A percentile compares a stretch with the other conserved stretches of the same genome.
These are phyloP conservation scores for Boletus subparvulus DNA, from an alignment of 768 basidiomycete genomes.

Conservation along the genomic window DNA sequence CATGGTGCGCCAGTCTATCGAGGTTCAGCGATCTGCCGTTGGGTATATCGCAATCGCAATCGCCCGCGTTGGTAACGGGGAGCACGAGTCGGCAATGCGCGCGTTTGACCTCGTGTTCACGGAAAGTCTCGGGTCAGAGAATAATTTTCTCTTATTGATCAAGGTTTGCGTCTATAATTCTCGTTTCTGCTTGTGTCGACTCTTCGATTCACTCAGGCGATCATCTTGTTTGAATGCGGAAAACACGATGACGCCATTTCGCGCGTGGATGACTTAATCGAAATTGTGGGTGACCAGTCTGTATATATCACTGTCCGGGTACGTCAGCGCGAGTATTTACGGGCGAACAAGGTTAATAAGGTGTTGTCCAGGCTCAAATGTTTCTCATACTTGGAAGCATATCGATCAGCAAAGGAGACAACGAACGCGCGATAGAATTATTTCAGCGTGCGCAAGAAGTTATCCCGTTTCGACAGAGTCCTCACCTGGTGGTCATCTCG, in stretches of 20 bases:
- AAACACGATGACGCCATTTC: slow-evolving; percentile 4
- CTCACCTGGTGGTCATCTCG: slow-evolving; percentile 3
- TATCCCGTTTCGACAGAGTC: not conserved
- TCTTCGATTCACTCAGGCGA: not conserved
- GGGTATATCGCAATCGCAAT: slow-evolving; percentile 1
- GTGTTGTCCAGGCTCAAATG: slow-evolving; percentile 7
- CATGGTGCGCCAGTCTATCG: not conserved
- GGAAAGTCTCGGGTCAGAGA: not conserved
- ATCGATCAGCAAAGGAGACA: not conserved
- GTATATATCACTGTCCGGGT: slow-evolving; percentile 3
- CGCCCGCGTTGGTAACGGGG: not conserved
- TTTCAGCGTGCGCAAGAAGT: not conserved
- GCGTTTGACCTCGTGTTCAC: slow-evolving; percentile 12
- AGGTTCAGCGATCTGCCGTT: not conserved
- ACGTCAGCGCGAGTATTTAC: not conserved
- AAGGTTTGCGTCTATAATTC: not conserved
- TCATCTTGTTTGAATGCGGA: slow-evolving; percentile 9
- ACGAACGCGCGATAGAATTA: not conserved
- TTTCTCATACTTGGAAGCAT: not conserved
- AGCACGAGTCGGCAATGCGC: not conserved
- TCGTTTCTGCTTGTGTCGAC: rapidly evolving
- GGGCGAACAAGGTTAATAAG: not conserved
- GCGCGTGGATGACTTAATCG: slow-evolving; percentile 3
- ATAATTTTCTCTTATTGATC: slow-evolving; percentile 7
- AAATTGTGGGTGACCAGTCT: not conserved